These are phyloP conservation scores for Phytophthora pisi DNA, from an alignment of 352 stramenopile species.

Conservation along the genomic window DNA sequence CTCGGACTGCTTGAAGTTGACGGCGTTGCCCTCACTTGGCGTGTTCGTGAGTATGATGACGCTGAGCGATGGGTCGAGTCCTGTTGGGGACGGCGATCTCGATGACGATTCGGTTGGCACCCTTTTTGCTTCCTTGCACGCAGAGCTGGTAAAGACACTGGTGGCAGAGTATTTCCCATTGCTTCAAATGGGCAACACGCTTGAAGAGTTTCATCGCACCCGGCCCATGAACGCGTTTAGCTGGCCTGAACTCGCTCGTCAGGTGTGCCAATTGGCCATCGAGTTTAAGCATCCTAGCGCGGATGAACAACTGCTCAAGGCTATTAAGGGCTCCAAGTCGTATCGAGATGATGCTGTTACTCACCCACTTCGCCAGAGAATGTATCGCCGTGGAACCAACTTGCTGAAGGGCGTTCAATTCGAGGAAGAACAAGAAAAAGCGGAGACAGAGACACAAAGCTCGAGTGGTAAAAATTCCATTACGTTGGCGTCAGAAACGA, in stretches of 20 bases:
- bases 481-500: constrained; percentile 22
- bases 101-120: constrained; percentile 56
- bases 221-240: constrained; percentile 78
- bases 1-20: constrained; percentile 62
- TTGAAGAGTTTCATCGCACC: constrained; percentile 77
- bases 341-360: constrained; percentile 74
- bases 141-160: constrained; percentile 54
- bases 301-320: constrained; percentile 78
- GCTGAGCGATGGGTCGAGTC: constrained; percentile 50
- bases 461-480: constrained; percentile 21
- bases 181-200: constrained; percentile 68
- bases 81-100: constrained; percentile 53
- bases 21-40: constrained; percentile 52
- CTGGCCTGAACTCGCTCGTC: constrained; percentile 80
- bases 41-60: constrained; percentile 60
- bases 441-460: constrained; percentile 13
- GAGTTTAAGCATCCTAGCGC: constrained; percentile 71
- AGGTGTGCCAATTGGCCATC: constrained; percentile 77
- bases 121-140: constrained; percentile 59
- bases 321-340: constrained; percentile 75
- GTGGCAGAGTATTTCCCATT: constrained; percentile 71
- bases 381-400: constrained; percentile 42
- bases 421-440: constrained; percentile 45
- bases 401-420: constrained; percentile 63
- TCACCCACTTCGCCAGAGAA: constrained; percentile 52